Evolutionary conservation across 73 alveolate species (phyloP), one percentile per base, ranked within the genome.

Genomic region (Stentor coeruleus): DNA sequence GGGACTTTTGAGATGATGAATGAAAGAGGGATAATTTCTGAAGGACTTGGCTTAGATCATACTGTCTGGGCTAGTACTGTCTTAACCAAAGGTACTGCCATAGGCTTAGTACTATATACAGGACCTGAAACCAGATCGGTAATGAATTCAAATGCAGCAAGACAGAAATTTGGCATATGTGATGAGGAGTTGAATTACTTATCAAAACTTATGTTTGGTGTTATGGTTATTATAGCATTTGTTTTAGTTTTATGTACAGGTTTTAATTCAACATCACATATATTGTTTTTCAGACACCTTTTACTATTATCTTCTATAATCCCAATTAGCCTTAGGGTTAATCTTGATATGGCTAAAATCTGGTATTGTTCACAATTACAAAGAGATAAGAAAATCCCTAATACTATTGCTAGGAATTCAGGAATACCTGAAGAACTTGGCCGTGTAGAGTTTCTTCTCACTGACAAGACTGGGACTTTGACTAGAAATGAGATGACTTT

Each of bases 391-490:
- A 90, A 91, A 75, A 95, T 95, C 14, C 95, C 96, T 0, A 97
- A 96, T 11, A 91, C 99, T 3, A 81, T 95, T 20, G 96, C 98
- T 35, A 91, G 99, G 74, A 95, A 93, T 84, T 81, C 94, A 30
- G 84, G 89, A 3, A 95, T 95, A 36, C 99, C 99, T 26, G 99
- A 95, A 91, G 99, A 95, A 86, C 84, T 95, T 30, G 99, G 99
- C 41, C 88, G 99, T 73, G 84, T 95, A 35, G 87, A 94, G 80
- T 93, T 82, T 66, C 73, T 87, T 35, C 86, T 96, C 75, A 85
- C 98, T 59, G 99, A 96, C 85, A 96, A 96, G 82, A 96, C 99
- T 1, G 99, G 99, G 28, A 96, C 99, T 36, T 81, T 96, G 55
- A 96, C 99, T 26, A 74, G 93, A 81, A 96, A 96, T 87, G 98